Evolutionary conservation across 176 grass and related monocot genomes (phyloP), one percentile per base, ranked within the genome.

Genomic region (Rhynchospora breviuscula): DNA sequence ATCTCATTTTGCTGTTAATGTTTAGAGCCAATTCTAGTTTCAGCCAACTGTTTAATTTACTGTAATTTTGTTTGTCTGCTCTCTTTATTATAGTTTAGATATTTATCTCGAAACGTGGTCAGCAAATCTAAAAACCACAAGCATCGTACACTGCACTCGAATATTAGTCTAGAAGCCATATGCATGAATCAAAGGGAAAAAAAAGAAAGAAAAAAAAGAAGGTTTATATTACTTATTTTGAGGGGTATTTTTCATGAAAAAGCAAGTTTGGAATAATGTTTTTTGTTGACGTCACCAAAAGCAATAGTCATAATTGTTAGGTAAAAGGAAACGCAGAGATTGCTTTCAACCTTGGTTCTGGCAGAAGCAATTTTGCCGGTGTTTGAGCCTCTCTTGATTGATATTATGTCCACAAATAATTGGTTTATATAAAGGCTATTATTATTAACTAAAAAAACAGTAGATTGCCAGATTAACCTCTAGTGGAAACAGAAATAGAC

Each of bases 111-210:
- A 56, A 22, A 76, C 47, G 73, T 56, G 23, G 21, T 77, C 22
- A 77, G 48, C 67, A 77, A 77, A 77, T 12, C 49, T 76, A 54
- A 17, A 77, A 56, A 17, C 48, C 22, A 31, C 54, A 13, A 77
- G 49, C 49, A 56, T 77, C 73, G 73, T 77, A 49, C 47, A 56
- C 73, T 56, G 73, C 22, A 77, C 23, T 76, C 53, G 23, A 76
- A 0, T 76, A 67, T 7, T 67, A 66, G 25, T 31, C 29, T 17
- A 53, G 47, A 77, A 77, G 6, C 23, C 48, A 77, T 8, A 25
- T 49, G 46, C 45, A 49, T 0, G 6, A 77, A 17, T 56, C 13
- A 56, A 40, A 40, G 35, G 35, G 35, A 40, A 19, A 75, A 54
- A 53, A 47, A 5, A 48, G 1, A 17, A 15, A 12, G 14, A 57